Percentiles rank a stretch among this genome's conserved stretches.
These are phyloP conservation scores for Boletus tomentosulus DNA, from an alignment of 768 basidiomycete genomes.

Conservation along the genomic window DNA sequence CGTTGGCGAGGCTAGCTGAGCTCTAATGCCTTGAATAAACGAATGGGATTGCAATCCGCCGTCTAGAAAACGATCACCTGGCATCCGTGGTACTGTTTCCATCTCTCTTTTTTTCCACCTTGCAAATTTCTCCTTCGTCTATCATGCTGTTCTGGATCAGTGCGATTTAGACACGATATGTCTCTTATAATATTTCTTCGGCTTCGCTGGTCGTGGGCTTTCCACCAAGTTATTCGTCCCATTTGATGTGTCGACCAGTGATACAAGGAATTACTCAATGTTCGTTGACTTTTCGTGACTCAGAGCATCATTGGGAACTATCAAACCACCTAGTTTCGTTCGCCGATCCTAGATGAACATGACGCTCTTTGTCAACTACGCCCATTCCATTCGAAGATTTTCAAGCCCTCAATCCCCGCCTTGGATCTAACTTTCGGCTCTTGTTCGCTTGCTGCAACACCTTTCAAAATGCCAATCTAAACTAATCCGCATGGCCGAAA, in stretches of 20 bases:
- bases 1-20: conserved; percentile 6
- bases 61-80: conserved; percentile 1
- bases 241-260: neutral
- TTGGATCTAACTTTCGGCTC: neutral
- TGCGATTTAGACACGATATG: conserved; percentile 1
- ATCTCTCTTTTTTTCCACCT: neutral
- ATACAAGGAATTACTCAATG: conserved; percentile 1
- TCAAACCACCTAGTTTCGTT: neutral
- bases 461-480: conserved; percentile 1
- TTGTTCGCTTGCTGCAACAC: conserved; percentile 1
- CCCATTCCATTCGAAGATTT: conserved; percentile 7
- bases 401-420: neutral
- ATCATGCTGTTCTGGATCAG: conserved; percentile 4
- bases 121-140: conserved; percentile 2
- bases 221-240: neutral
- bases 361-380: neutral
- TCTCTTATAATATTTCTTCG: conserved; percentile 1
- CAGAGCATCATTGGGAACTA: neutral
- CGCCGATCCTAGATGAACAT: conserved; percentile 1
- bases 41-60: conserved; percentile 4
- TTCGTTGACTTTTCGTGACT: conserved; percentile 9
- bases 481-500: neutral
- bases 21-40: conserved; percentile 7
- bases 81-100: conserved; percentile 11
- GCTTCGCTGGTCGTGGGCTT: neutral